Evolutionary conservation across 306 rosid genomes (phyloP).

Genomic region (Rosa lucieae): DNA sequence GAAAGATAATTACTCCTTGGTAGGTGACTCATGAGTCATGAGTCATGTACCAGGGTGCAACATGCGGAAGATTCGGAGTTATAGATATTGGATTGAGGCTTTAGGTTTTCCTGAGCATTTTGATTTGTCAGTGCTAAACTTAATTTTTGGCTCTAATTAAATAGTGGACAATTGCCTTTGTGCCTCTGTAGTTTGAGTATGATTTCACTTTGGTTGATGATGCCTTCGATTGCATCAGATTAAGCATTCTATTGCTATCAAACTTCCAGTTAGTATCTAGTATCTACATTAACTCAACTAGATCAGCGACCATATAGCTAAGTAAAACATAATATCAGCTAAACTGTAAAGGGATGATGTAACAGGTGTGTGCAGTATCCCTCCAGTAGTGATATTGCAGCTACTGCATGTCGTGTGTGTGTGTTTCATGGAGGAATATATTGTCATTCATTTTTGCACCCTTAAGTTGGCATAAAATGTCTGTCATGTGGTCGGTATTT

Average conservation of each 20-base stretch:
- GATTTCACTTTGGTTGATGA: not conserved
- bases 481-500: not conserved
- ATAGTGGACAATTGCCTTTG: not conserved
- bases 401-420: not conserved
- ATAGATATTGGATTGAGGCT: not conserved
- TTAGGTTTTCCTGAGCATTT: not conserved
- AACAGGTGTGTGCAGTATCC: not conserved
- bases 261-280: not conserved
- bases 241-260: not conserved
- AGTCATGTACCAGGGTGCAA: not conserved
- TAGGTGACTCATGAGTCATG: not conserved
- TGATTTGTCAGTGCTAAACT: not conserved
- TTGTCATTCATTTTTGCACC: not conserved
- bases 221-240: not conserved
- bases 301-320: not conserved
- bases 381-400: not conserved
- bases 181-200: not conserved
- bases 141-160: not conserved
- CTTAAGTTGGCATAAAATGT: not conserved
- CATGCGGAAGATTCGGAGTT: not conserved
- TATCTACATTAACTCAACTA: not conserved
- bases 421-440: too few species aligned
- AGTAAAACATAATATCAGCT: not conserved
- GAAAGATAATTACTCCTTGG: not conserved
- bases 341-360: not conserved